Base-by-base conservation (phyloP, 192 early-diverging fungal species). In the Coemansia sp. region DNA sequence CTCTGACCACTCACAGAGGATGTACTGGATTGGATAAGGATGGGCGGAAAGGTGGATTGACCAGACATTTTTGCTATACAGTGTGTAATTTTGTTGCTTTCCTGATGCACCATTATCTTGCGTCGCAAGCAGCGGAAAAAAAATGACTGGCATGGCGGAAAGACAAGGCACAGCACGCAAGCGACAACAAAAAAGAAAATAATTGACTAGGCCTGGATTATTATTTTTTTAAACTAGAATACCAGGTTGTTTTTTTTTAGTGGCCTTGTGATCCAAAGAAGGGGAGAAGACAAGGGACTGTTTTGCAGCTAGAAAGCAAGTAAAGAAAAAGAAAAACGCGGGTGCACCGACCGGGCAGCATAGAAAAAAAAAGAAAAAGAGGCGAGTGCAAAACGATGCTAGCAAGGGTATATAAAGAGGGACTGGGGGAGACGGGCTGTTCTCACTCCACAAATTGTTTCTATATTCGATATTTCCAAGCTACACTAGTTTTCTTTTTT, bases 31-130 rank as follows among this genome's bases (percentile, higher is more conserved):
- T 11, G 15, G 45, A 48, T n/a, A n/a, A 48, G 3, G 45, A 48
- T 48, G 9, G 45, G 12, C 45, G 45, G 45, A 48, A 48, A 48
- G 12, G 45, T 11, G 45, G 45, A 48, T 48, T 48, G 45, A 48
- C 45, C 45, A 48, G 45, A 14, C 45, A 8, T 48, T 57, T 28
- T 57, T 34, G 33, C 32, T 57, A n/a, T n/a, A n/a, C n/a, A n/a
- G 45, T 8, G 45, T 48, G 45, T 48, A 48, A 14, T 48, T 3
- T 48, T 14, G 45, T 14, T 48, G 45, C 45, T 48, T 48, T 48
- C 5, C 2, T 11, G 33, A 57, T 57, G 55, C 55, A 35, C 33
- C 55, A 57, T 57, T 57, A 57, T 57, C 55, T 57, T 48, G 45
- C 45, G 38, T 39, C 38, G n/a, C 8, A 8, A 39, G 38, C 38